Percentiles rank a stretch among this genome's conserved stretches.
Conservation (phyloP, 305 asterid genomes). For the Solanum hybrid region DNA sequence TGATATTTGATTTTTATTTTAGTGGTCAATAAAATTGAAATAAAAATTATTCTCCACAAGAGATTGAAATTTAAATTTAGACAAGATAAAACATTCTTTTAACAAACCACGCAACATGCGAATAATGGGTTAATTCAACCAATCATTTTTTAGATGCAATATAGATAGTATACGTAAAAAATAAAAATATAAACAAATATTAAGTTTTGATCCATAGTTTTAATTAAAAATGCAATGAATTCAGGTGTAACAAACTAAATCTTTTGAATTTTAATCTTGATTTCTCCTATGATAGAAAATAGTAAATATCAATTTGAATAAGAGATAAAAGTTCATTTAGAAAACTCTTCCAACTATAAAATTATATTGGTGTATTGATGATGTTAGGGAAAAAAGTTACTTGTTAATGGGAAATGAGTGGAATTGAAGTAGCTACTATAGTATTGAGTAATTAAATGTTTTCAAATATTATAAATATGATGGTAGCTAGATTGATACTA, state of each 20-base stretch:
- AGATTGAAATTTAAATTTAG: background rate
- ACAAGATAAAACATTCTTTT: background rate
- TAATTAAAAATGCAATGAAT: background rate
- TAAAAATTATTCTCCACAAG: background rate
- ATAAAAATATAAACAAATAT: background rate
- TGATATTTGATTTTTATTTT: background rate
- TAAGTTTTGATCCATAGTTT: background rate
- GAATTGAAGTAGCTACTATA: background rate
- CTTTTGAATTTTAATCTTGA: background rate
- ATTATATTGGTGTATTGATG: background rate
- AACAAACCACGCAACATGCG: background rate
- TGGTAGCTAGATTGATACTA: background rate
- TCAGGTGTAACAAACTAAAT: background rate
- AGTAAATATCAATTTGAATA: background rate
- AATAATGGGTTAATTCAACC: background rate
- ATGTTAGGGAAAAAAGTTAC: background rate
- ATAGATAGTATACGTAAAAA: background rate
- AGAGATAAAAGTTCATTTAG: background rate
- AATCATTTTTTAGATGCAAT: background rate
- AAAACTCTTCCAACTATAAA: background rate
- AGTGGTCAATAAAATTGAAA: background rate
- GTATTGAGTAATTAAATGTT: background rate
- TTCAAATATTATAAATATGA: background rate
- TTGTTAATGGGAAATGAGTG: background rate
- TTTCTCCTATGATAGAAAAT: too few relatives aligned